Percentiles rank a stretch among this genome's conserved stretches.
Evolutionary conservation across 2,329 filamentous ascomycete genomes (phyloP).

Genomic region (Mycosphaerella sp.): DNA sequence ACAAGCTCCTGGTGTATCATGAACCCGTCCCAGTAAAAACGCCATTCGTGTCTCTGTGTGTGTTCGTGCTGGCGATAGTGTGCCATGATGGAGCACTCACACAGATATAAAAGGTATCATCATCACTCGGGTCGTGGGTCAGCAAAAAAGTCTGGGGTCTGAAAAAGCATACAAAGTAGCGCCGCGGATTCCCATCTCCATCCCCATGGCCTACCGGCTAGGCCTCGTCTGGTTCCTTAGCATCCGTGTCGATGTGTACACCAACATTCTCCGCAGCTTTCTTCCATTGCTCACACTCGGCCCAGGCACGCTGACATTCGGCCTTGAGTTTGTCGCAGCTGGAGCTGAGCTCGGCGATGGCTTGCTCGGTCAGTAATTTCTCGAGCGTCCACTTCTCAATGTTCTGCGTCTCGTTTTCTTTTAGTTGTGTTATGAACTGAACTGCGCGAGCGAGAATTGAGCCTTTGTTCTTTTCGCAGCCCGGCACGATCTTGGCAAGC

Average conservation of each 20-base stretch:
- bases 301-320: constrained; percentile 70
- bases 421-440: constrained; percentile 87
- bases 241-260: constrained; percentile 22
- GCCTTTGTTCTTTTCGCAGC: constrained; percentile 98
- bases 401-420: constrained; percentile 88
- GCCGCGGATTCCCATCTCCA: background rate
- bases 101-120: background rate
- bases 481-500: constrained; percentile 92
- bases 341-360: constrained; percentile 77
- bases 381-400: constrained; percentile 91
- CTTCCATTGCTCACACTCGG: constrained; percentile 75
- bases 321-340: constrained; percentile 82
- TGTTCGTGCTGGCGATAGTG: background rate
- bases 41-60: constrained; percentile 9
- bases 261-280: constrained; percentile 40
- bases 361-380: constrained; percentile 83
- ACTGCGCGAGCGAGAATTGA: constrained; percentile 91
- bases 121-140: background rate
- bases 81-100: background rate
- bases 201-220: too few relatives aligned
- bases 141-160: background rate
- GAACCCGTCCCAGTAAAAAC: constrained; percentile 5
- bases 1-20: constrained; percentile 13
- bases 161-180: background rate
- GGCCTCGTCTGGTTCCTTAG: too few relatives aligned